These are phyloP conservation scores for Periconia sp. DNA, from an alignment of 2,329 filamentous ascomycete genomes.

Conservation along the genomic window DNA sequence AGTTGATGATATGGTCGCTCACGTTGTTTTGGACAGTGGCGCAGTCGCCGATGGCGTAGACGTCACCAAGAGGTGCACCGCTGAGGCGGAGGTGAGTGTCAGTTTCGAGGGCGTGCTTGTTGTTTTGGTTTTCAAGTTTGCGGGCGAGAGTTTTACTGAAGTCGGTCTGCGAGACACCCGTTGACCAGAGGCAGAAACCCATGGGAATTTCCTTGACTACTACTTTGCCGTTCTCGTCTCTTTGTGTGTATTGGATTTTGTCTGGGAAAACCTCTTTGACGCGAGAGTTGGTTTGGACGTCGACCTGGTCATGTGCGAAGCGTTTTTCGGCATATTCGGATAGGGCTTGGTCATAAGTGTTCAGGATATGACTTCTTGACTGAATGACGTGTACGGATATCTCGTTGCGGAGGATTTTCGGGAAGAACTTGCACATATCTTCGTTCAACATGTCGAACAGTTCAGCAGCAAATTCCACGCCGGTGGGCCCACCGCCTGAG, in stretches of 20 bases:
- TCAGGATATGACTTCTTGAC: slow-evolving; percentile 89
- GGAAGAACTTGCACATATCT: slow-evolving; percentile 81
- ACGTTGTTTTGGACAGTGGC: slow-evolving; percentile 97
- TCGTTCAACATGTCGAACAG: slow-evolving; percentile 96
- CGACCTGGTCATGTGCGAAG: slow-evolving; percentile 87
- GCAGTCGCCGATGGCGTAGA: slow-evolving; percentile 96
- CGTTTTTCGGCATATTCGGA: slow-evolving; percentile 89
- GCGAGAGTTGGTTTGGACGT: slow-evolving; percentile 88
- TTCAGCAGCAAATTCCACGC: slow-evolving; percentile 96
- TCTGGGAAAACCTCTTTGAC: slow-evolving; percentile 86
- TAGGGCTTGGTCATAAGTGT: slow-evolving; percentile 95
- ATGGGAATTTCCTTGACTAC: slow-evolving; percentile 92
- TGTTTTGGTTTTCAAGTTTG: slow-evolving; percentile 80
- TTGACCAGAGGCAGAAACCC: slow-evolving; percentile 98
- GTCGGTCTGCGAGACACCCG: slow-evolving; percentile 83
- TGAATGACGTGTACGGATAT: slow-evolving; percentile 98
- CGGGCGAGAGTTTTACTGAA: slow-evolving; percentile 75
- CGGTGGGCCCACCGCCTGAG: slow-evolving; percentile 91
- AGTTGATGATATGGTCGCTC: slow-evolving; percentile 85
- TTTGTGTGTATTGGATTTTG: slow-evolving; percentile 86
- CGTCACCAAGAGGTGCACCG: slow-evolving; percentile 86
- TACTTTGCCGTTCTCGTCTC: slow-evolving; percentile 68
- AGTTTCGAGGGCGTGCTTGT: slow-evolving; percentile 89
- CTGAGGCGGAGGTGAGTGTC: slow-evolving; percentile 89
- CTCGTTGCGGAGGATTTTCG: slow-evolving; percentile 88